Base-by-base conservation (phyloP, 2,329 filamentous ascomycete genomes). In the Microthyrium microscopicum region DNA sequence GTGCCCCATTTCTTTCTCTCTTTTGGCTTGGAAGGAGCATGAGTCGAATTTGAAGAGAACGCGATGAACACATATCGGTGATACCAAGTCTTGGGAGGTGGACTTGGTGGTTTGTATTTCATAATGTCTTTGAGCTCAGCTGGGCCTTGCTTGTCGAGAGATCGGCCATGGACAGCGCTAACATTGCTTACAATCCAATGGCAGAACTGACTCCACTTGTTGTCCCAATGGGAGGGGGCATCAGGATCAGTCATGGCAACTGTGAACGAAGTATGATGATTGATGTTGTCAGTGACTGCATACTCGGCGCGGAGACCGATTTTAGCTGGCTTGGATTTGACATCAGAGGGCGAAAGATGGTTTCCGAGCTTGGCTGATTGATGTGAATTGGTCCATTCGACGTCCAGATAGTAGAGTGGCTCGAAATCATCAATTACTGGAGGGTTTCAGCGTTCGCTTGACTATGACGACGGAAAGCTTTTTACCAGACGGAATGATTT, bases 381-480 rank as follows among this genome's bases (percentile, higher is more conserved):
- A 35, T 62, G 52, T 1, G 55, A 49, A n/a, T n/a, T n/a, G 36
- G 61, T 58, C 51, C 66, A 67, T 26, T 50, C 55, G 6, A 68
- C 53, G 28, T 57, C 52, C 26, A 76, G 45, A 25, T 60, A 57
- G 34, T 72, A 53, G 5, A 56, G 56, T 5, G 72, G 70, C 3
- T 58, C 48, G 49, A 77, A 76, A 39, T 68, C 61, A 41, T 73
- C 62, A 37, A 76, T 60, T 15, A 76, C 68, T 68, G 45, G 29
- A 34, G 35, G 32, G 37, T 45, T 45, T 33, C 7, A 15, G 4
- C 15, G 21, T 31, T 11, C 11, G 5, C 5, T 16, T 6, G 32
- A n/a, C n/a, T n/a, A 9, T 29, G 27, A 9, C 16, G 19, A 9
- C 5, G 20, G n/a, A 8, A 18, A 13, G 27, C 21, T 31, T 20